Evolutionary conservation across 768 basidiomycete genomes (phyloP).

Genomic region (Panus rudis): DNA sequence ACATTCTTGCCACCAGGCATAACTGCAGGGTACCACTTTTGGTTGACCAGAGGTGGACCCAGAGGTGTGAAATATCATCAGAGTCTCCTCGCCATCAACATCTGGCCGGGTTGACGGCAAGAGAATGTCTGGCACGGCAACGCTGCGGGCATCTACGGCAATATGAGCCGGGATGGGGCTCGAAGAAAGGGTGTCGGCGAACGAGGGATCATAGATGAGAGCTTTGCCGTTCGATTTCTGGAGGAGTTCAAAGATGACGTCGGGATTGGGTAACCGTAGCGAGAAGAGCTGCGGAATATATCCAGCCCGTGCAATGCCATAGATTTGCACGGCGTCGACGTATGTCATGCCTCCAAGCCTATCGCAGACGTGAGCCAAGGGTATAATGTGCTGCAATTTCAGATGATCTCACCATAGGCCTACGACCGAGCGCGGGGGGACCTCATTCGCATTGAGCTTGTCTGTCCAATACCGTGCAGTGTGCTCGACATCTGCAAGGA

Average conservation of each 20-base stretch:
- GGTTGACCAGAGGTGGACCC: conserved; percentile 80
- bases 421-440: conserved; percentile 52
- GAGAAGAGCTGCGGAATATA: conserved; percentile 76
- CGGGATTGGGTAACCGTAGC: conserved; percentile 66
- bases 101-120: conserved; percentile 39
- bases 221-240: conserved; percentile 54
- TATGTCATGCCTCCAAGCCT: conserved; percentile 75
- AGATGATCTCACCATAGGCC: conserved; percentile 58
- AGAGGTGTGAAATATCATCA: conserved; percentile 73
- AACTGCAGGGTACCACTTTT: conserved; percentile 68
- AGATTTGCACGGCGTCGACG: conserved; percentile 64
- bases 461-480: conserved; percentile 60
- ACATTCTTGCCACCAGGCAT: conserved; percentile 59
- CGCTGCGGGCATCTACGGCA: conserved; percentile 34
- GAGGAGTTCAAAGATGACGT: conserved; percentile 64
- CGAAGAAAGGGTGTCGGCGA: conserved; percentile 26
- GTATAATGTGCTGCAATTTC: neutral
- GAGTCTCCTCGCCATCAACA: conserved; percentile 33
- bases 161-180: conserved; percentile 45
- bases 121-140: conserved; percentile 29
- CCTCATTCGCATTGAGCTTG: conserved; percentile 36
- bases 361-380: neutral
- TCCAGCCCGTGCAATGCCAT: conserved; percentile 68
- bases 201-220: conserved; percentile 46
- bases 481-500: conserved; percentile 56